Conservation (phyloP, 2,329 filamentous ascomycete genomes). For the Cladosporium colombiae region DNA sequence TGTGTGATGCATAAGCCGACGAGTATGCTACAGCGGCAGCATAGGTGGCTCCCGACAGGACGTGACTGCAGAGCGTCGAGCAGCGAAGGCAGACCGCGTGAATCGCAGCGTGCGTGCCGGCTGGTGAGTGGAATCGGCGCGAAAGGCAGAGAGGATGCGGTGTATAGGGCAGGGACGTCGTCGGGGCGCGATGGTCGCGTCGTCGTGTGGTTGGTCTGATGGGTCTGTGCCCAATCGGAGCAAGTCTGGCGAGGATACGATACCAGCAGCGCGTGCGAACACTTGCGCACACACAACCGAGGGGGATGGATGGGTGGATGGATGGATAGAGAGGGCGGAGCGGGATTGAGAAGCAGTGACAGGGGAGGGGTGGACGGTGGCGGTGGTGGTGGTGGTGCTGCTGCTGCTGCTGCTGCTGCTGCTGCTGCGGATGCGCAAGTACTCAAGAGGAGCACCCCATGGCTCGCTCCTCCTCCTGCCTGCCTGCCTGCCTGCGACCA, state of each 20-base stretch:
- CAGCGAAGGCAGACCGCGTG: background rate
- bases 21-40: constrained; percentile 12
- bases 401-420: too few species aligned
- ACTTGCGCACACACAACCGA: background rate
- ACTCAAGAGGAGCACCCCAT: too few species aligned
- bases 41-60: constrained; percentile 10
- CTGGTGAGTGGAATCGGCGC: background rate
- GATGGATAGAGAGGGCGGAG: background rate
- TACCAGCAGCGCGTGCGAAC: background rate
- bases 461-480: too few species aligned
- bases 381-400: too few species aligned
- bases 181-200: background rate
- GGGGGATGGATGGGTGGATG: background rate
- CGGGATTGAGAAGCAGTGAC: too few species aligned
- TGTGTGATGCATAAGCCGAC: constrained; percentile 34
- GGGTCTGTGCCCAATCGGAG: background rate
- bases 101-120: background rate
- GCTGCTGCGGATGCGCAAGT: too few species aligned
- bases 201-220: background rate
- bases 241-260: background rate
- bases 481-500: too few species aligned
- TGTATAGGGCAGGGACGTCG: constrained; percentile 2
- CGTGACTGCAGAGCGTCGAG: constrained; percentile 1
- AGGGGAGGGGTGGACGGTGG: too few species aligned
- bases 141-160: background rate